A percentile compares a stretch with the other conserved stretches of the same genome.
Evolutionary conservation across 2,329 filamentous ascomycete species (phyloP).

Genomic region (Elsinoe arachidis): DNA sequence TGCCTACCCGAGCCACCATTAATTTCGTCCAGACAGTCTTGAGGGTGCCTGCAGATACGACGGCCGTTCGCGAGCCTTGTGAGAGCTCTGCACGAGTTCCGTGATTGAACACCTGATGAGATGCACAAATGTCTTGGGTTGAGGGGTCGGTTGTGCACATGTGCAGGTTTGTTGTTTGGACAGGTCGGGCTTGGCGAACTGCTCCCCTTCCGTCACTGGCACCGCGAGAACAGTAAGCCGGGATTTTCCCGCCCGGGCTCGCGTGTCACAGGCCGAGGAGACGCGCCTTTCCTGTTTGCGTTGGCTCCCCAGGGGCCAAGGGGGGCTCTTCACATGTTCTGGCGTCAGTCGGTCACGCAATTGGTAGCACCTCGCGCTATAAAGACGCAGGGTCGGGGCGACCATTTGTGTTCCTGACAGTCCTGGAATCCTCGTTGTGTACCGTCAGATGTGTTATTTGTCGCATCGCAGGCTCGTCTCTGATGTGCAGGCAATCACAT

Average conservation of each 20-base stretch:
- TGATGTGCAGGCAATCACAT: background rate
- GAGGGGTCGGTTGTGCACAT: background rate
- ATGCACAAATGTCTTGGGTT: background rate
- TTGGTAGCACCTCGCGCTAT: slow-evolving; percentile 3
- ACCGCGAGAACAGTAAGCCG: background rate
- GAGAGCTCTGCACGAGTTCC: background rate
- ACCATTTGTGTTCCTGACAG: slow-evolving; percentile 4
- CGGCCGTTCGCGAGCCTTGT: background rate
- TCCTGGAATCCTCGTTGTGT: slow-evolving; percentile 1
- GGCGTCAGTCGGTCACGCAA: background rate
- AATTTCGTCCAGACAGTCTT: too few species aligned
- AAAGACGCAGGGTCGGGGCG: slow-evolving; percentile 9
- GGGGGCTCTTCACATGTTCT: slow-evolving; percentile 3
- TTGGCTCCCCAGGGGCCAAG: background rate
- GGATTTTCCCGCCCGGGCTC: background rate
- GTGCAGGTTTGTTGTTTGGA: slow-evolving; percentile 7
- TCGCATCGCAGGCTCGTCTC: background rate
- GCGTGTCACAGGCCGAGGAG: background rate
- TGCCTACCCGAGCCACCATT: background rate
- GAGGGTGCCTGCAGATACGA: too few species aligned
- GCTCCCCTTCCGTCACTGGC: background rate
- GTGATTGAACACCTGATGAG: background rate
- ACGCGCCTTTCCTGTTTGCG: background rate
- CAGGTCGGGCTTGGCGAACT: slow-evolving; percentile 1
- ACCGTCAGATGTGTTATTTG: background rate